Evolutionary conservation across 2,329 filamentous ascomycete genomes (phyloP), one percentile per base, ranked within the genome.

Genomic region (Cercospora berteroae): DNA sequence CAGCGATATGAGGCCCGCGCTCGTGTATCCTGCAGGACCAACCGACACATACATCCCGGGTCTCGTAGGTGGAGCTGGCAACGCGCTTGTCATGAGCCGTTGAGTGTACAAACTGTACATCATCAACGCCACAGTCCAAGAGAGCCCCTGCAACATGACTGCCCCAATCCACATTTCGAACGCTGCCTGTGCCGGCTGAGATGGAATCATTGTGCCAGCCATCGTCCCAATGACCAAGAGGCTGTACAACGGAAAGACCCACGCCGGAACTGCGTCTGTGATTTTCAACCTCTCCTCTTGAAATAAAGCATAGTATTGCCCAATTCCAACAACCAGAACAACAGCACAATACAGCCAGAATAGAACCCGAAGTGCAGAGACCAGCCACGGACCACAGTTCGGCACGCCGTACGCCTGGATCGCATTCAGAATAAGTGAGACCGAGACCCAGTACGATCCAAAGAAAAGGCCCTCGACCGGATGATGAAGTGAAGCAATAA

Each of bases 401-500:
- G 55, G 55, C 16, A 58, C 55, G 5, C 55, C 55, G 18, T 58
- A 58, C 23, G 55, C 29, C 31, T 58, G 55, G 0, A 88, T 87
- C 67, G 86, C 85, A 6, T 87, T 88, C 70, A 93, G 85, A 66
- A 93, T 83, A 0, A 89, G 88, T 3, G 89, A 87, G 5, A 91
- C 73, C 4, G 87, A 86, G 6, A 94, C 83, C 83, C 90, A 91
- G 76, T 89, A 90, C 0, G 90, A 89, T 5, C 89, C 88, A 63
- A 91, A 84, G 81, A 93, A 92, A 71, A 93, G 85, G 1, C 88
- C 88, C 74, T 93, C 90, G 4, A 88, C 84, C 0, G 87, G 85
- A 74, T 92, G 89, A 1, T 84, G 84, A 1, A 93, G 75, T 0
- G 88, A 90, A n/a, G 78, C 79, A 1, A 80, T 75, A 39, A 92